Evolutionary conservation across 177 flowering plant genomes (phyloP).

Genomic region (Vitis hybrid): DNA sequence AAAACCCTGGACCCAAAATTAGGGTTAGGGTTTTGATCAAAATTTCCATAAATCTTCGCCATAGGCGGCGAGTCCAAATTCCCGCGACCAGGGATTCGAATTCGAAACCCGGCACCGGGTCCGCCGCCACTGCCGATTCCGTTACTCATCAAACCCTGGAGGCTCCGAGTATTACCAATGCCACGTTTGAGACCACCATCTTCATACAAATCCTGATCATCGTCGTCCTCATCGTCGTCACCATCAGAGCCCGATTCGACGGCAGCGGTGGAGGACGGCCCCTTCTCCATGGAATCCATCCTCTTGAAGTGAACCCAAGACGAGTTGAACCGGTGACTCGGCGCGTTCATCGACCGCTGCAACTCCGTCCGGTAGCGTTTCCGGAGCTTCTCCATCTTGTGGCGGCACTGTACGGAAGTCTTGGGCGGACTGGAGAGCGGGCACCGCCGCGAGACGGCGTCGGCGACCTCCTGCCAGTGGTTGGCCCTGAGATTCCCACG

Average conservation of each 20-base stretch:
- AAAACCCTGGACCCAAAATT: constrained; percentile 19
- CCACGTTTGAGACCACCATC: constrained; percentile 17
- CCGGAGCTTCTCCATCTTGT: constrained; percentile 97
- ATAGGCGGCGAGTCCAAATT: constrained; percentile 28
- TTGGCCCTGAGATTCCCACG: constrained; percentile 81
- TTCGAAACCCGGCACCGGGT: constrained; percentile 33
- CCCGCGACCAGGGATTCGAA: constrained; percentile 42
- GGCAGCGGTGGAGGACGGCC: constrained; percentile 24
- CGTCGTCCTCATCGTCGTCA: constrained; percentile 24
- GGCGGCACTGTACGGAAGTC: constrained; percentile 94
- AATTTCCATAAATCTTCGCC: constrained; percentile 20
- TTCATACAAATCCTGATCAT: constrained; percentile 12
- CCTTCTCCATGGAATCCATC: constrained; percentile 63
- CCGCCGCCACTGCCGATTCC: constrained; percentile 21
- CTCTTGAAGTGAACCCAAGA: constrained; percentile 54
- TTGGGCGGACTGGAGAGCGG: constrained; percentile 56
- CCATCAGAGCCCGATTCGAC: constrained; percentile 18
- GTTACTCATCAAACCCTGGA: constrained; percentile 28
- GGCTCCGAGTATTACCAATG: constrained; percentile 18
- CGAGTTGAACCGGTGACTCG: constrained; percentile 27
- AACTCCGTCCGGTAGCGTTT: constrained; percentile 82
- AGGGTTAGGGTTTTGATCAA: constrained; percentile 13
- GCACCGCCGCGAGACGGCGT: constrained; percentile 50
- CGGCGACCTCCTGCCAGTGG: constrained; percentile 95
- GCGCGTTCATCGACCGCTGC: constrained; percentile 41